Conservation (phyloP, 2,329 filamentous ascomycete genomes). For the Cladosporium sphaerospermum region DNA sequence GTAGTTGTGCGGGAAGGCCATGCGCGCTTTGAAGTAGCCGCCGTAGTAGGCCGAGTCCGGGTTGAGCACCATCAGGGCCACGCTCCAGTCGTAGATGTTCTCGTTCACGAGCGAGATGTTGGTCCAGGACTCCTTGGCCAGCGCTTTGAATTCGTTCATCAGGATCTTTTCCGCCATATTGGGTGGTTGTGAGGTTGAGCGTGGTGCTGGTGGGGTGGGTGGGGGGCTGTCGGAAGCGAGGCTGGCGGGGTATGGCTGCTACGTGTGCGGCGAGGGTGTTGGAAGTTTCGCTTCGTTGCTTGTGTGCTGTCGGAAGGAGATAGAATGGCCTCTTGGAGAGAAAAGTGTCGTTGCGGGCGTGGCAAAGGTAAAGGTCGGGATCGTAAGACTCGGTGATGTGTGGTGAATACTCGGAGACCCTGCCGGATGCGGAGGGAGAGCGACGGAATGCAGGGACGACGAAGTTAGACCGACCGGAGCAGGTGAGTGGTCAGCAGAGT, state of each 20-base stretch:
- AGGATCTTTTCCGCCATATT: conserved; percentile 67
- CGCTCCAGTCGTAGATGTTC: conserved; percentile 81
- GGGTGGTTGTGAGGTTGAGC: neutral
- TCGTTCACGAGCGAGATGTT: conserved; percentile 76
- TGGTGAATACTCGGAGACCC: neutral
- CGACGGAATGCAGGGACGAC: conserved; percentile 7
- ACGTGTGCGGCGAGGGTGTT: neutral
- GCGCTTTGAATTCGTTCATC: conserved; percentile 77
- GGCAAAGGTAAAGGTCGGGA: neutral
- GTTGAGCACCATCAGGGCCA: conserved; percentile 89
- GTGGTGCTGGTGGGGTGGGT: neutral
- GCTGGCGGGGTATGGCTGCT: neutral
- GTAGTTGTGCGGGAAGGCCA: conserved; percentile 84
- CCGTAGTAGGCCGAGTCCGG: conserved; percentile 86
- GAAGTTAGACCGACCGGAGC: neutral
- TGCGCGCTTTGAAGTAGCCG: conserved; percentile 85
- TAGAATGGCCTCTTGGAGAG: neutral
- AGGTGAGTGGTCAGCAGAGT: no score
- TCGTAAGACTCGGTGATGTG: neutral
- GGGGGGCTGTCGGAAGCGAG: neutral
- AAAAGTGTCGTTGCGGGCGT: neutral
- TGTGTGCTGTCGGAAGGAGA: neutral
- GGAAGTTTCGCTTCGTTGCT: neutral
- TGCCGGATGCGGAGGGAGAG: conserved; percentile 1
- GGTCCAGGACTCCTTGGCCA: conserved; percentile 89